phyloP scores from a whole-genome alignment of 2,329 filamentous ascomycete species.

The Xylariaceae sp. region DNA sequence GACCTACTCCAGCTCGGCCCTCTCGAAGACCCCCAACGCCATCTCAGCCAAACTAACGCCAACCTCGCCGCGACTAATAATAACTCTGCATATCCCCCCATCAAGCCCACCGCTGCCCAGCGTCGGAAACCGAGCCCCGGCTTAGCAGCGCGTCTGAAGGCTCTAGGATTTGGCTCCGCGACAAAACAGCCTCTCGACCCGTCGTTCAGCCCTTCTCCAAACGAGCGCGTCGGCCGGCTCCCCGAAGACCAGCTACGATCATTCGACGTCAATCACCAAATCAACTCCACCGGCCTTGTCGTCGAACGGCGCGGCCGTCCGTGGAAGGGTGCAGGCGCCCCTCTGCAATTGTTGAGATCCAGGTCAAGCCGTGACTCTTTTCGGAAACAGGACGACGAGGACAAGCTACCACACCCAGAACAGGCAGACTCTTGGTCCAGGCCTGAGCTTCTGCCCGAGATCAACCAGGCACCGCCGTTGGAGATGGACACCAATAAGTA shows the following conservation, averaged over 20 bases:
- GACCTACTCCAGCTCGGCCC: conserved; percentile 48
- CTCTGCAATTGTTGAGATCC: conserved; percentile 47
- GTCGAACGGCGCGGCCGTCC: conserved; percentile 71
- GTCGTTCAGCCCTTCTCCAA: conserved; percentile 38
- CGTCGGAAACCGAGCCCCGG: conserved; percentile 67
- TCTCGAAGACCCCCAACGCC: conserved; percentile 32
- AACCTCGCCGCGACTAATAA: conserved; percentile 34
- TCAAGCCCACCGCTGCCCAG: conserved; percentile 39
- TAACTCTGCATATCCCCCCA: conserved; percentile 33
- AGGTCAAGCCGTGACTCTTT: conserved; percentile 41
- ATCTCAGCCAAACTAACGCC: conserved; percentile 23
- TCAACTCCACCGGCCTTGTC: conserved; percentile 55
- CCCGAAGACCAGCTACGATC: conserved; percentile 72
- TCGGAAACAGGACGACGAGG: conserved; percentile 33
- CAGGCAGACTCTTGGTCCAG: conserved; percentile 31
- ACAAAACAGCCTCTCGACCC: conserved; percentile 44
- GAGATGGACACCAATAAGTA: conserved; percentile 78
- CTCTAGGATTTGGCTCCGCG: conserved; percentile 62
- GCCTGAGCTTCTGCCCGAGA: conserved; percentile 57
- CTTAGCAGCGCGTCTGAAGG: conserved; percentile 68
- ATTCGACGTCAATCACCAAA: conserved; percentile 70
- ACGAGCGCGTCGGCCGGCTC: conserved; percentile 68
- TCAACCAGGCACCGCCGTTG: conserved; percentile 54
- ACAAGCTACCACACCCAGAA: conserved; percentile 19
- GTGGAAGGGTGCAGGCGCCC: conserved; percentile 71